Conservation (phyloP, 257 asterid genomes). For the Gentiana straminea region DNA sequence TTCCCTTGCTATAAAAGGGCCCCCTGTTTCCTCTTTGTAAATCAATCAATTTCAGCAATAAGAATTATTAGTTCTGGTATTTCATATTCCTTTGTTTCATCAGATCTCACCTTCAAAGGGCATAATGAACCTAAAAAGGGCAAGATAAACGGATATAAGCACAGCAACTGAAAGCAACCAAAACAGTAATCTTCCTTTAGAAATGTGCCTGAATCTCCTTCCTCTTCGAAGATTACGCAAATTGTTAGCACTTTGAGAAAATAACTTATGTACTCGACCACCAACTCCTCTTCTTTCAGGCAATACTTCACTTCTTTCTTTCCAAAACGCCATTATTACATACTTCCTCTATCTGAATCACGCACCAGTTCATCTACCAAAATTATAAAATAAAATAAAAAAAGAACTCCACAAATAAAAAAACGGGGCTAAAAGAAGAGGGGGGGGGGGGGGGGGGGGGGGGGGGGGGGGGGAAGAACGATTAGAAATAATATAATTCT, state of each 20-base stretch:
- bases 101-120: constrained; percentile 55
- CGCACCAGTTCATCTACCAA: constrained; percentile 25
- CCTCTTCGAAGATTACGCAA: constrained; percentile 36
- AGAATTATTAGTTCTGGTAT: too few relatives aligned
- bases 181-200: constrained; percentile 33
- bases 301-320: constrained; percentile 24
- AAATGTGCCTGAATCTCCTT: constrained; percentile 25
- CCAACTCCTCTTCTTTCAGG: constrained; percentile 38
- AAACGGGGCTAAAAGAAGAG: too few relatives aligned
- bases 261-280: constrained; percentile 27
- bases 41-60: too few relatives aligned
- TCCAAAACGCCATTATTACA: constrained; percentile 40
- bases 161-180: constrained; percentile 47
- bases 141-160: constrained; percentile 42
- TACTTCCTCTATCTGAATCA: constrained; percentile 21
- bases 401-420: too few relatives aligned
- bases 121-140: constrained; percentile 50
- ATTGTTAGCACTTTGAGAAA: constrained; percentile 29
- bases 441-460: too few relatives aligned
- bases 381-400: constrained; percentile 14
- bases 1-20: too few relatives aligned
- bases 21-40: too few relatives aligned
- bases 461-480: too few relatives aligned
- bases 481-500: too few relatives aligned
- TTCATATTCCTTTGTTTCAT: too few relatives aligned